These are phyloP conservation scores for Diospyros kaki DNA, from an alignment of 148 eudicot genomes.

Conservation along the genomic window DNA sequence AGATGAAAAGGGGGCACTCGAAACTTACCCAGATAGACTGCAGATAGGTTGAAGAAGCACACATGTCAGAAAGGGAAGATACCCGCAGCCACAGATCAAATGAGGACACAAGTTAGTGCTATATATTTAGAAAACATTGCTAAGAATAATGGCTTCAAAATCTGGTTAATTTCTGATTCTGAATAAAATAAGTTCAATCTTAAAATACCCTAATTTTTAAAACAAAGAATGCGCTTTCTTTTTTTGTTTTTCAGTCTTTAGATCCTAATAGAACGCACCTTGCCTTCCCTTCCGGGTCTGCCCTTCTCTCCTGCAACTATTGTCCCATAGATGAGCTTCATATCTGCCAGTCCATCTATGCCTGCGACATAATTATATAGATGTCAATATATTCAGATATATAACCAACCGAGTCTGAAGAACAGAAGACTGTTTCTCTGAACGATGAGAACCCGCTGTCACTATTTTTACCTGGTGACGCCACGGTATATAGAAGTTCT, in stretches of 20 bases:
- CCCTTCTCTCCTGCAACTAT: constrained; percentile 96
- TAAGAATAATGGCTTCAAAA: no score
- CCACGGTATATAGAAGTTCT: constrained; percentile 98
- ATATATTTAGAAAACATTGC: no score
- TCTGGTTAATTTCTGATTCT: no score
- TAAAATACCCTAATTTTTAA: not conserved
- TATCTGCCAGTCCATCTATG: constrained; percentile 99
- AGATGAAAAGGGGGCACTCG: not conserved
- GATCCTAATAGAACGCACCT: constrained; percentile 36
- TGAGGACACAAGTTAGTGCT: constrained; percentile 5
- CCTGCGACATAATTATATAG: constrained; percentile 25
- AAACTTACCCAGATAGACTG: constrained; percentile 94
- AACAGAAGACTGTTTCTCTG: no score
- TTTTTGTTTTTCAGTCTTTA: not conserved
- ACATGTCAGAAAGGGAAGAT: constrained; percentile 2
- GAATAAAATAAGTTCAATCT: no score
- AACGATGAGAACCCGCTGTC: no score
- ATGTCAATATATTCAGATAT: not conserved
- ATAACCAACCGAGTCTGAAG: not conserved
- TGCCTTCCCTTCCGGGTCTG: constrained; percentile 95
- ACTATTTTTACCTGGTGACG: constrained; percentile 61
- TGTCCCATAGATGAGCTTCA: constrained; percentile 98
- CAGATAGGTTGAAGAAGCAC: constrained; percentile 20
- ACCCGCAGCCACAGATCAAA: not conserved
- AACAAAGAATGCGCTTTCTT: not conserved